A percentile compares a stretch with the other conserved stretches of the same genome.
Evolutionary conservation across 129 eudicot genomes (phyloP).

Genomic region (Smallanthus sonchifolius): DNA sequence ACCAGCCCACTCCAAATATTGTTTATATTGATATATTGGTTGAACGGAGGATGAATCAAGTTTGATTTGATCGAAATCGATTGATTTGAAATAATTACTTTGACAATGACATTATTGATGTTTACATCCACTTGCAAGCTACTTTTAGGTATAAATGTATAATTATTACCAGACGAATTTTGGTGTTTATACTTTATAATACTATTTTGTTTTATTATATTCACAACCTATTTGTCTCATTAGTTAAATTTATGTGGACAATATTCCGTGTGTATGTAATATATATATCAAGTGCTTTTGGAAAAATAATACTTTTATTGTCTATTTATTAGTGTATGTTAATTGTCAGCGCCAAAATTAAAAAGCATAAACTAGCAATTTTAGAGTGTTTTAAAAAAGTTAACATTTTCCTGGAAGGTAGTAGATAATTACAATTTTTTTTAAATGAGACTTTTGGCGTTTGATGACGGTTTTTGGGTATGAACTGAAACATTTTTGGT

Average conservation of each 20-base stretch:
- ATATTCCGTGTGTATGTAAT: too few species aligned
- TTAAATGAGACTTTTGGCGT: too few species aligned
- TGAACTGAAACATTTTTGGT: too few species aligned
- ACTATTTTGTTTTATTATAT: neutral
- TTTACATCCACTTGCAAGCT: neutral
- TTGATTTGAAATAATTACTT: neutral
- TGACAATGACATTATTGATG: neutral
- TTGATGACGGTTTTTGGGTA: too few species aligned
- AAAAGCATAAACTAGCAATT: neutral
- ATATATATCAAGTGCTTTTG: too few species aligned
- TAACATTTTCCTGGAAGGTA: too few species aligned
- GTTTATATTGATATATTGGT: neutral
- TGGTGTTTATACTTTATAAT: neutral
- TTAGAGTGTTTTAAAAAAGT: too few species aligned
- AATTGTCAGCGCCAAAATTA: neutral
- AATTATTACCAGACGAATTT: neutral
- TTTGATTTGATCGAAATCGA: neutral
- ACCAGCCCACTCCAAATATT: too few species aligned
- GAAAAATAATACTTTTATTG: neutral
- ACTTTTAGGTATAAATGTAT: neutral
- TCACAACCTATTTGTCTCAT: neutral
- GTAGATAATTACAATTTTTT: too few species aligned
- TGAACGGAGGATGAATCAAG: neutral
- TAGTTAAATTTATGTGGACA: neutral
- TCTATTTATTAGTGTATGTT: neutral